Percentiles rank a stretch among this genome's conserved stretches.
phyloP scores from a whole-genome alignment of 1,284 basidiomycete genomes.

The Coniferiporia weirii region DNA sequence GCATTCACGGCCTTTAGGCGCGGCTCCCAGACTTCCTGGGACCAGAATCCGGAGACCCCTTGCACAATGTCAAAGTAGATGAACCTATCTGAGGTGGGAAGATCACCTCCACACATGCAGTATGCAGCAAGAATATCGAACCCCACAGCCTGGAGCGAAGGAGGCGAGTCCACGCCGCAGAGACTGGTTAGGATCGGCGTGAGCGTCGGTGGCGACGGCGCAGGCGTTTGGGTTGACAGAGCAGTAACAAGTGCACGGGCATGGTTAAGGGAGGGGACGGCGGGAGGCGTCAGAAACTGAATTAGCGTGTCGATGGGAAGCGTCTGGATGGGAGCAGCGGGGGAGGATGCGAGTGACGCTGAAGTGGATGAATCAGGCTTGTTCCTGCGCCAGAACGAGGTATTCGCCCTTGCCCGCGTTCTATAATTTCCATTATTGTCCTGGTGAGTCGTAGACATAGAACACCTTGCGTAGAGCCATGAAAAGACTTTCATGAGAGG shows the following conservation, averaged over 20 bases:
- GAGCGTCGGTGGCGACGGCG: constrained; percentile 42
- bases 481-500: constrained; percentile 2
- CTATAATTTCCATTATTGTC: not conserved
- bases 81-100: constrained; percentile 51
- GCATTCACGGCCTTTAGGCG: constrained; percentile 60
- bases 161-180: constrained; percentile 47
- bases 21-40: constrained; percentile 59
- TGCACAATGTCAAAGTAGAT: constrained; percentile 56
- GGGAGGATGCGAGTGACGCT: constrained; percentile 13
- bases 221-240: constrained; percentile 43
- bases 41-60: constrained; percentile 45
- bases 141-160: constrained; percentile 55
- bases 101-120: constrained; percentile 45
- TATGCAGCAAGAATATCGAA: constrained; percentile 67
- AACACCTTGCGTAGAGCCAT: not conserved
- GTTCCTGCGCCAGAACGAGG: constrained; percentile 19
- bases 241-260: constrained; percentile 34
- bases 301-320: constrained; percentile 44
- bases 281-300: constrained; percentile 46
- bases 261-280: constrained; percentile 51
- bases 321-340: constrained; percentile 20
- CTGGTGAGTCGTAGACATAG: not conserved
- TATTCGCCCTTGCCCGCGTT: constrained; percentile 16
- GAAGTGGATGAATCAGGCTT: constrained; percentile 11
- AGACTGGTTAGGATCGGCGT: constrained; percentile 54